These are phyloP conservation scores for Ilyonectria sp. DNA, from an alignment of 2,329 filamentous ascomycete genomes.

Conservation along the genomic window DNA sequence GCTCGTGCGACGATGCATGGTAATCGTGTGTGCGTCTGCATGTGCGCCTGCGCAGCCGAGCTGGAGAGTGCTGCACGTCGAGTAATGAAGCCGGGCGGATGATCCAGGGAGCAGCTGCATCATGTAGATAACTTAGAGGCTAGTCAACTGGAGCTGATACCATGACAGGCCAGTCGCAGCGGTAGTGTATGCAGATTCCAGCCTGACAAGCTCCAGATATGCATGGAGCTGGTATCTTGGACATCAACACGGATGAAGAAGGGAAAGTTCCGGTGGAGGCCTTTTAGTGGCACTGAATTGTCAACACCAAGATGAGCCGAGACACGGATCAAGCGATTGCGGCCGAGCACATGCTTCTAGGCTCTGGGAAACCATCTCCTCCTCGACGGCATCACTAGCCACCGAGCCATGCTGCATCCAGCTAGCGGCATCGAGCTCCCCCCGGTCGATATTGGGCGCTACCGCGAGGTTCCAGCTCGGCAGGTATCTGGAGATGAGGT, in stretches of 20 bases:
- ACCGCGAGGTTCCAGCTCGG: slow-evolving; percentile 7
- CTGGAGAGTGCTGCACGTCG: not conserved
- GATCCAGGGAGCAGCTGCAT: not conserved
- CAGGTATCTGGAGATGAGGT: not conserved
- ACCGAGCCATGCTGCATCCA: slow-evolving; percentile 8
- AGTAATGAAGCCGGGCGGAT: not conserved
- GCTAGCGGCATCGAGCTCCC: slow-evolving; percentile 12
- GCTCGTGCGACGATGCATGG: slow-evolving; percentile 37
- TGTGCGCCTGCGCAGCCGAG: slow-evolving; percentile 1
- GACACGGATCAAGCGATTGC: not conserved
- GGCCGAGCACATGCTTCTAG: slow-evolving; percentile 5
- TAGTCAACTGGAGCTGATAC: not conserved
- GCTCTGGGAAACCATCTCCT: not conserved
- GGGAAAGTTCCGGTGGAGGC: not conserved
- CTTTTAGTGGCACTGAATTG: not conserved
- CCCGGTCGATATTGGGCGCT: not conserved
- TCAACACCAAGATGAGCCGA: not conserved
- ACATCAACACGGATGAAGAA: not conserved
- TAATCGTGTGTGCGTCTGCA: slow-evolving; percentile 15
- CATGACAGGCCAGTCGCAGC: not conserved
- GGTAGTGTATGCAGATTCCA: not conserved
- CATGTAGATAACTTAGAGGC: not conserved
- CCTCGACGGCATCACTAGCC: not conserved
- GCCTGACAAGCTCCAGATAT: not conserved
- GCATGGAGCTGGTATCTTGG: not conserved